phyloP scores from a whole-genome alignment of 148 eudicot species.

The Amaranthus palmeri region DNA sequence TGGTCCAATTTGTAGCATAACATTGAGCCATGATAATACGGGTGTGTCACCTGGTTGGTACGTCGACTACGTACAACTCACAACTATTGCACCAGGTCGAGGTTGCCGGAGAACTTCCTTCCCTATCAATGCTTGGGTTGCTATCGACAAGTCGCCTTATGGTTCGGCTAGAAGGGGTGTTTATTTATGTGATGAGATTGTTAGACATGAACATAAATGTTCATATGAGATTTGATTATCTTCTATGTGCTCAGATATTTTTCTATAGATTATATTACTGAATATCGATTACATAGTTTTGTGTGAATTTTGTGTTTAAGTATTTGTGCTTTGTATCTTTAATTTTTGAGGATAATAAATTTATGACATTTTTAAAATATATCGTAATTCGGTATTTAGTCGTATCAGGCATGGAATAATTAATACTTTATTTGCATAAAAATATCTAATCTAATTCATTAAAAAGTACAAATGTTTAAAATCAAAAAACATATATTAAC shows the following conservation, averaged over 20 bases:
- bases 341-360: too few relatives aligned
- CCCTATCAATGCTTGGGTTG: slow-evolving; percentile 25
- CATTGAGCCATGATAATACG: slow-evolving; percentile 27
- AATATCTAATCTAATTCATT: too few relatives aligned
- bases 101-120: slow-evolving; percentile 19
- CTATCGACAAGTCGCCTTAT: slow-evolving; percentile 11
- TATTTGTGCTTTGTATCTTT: not conserved
- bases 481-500: too few relatives aligned
- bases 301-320: too few relatives aligned
- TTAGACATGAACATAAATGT: not conserved
- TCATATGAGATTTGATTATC: not conserved
- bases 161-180: slow-evolving; percentile 22
- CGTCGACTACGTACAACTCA: slow-evolving; percentile 25
- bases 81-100: slow-evolving; percentile 7
- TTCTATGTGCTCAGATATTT: too few relatives aligned
- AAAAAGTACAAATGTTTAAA: too few relatives aligned
- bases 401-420: too few relatives aligned
- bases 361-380: too few relatives aligned
- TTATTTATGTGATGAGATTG: slow-evolving; percentile 28
- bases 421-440: too few relatives aligned
- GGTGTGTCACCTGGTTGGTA: slow-evolving; percentile 26
- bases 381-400: too few relatives aligned
- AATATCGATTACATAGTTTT: too few relatives aligned
- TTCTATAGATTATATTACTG: too few relatives aligned
- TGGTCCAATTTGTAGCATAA: slow-evolving; percentile 23